Evolutionary conservation across 371 early-diverging fungal species (phyloP), one percentile per base, ranked within the genome.

Genomic region (Encephalitozoon romaleae): DNA sequence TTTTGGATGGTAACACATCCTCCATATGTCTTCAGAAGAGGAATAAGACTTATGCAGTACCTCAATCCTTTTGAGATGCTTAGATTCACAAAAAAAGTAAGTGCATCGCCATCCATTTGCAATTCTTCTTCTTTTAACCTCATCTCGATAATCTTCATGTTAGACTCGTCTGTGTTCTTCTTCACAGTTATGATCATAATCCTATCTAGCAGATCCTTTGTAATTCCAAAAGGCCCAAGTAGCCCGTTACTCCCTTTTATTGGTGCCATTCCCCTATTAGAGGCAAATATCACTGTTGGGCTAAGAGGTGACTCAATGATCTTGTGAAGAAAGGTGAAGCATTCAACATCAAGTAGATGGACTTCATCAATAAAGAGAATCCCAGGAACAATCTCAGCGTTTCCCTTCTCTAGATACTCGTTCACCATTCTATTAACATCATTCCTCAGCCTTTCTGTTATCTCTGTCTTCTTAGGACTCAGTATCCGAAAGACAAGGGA

Each of bases 341-440:
- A 76, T 47, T 70, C 67, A 25, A 72, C 21, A 67, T 81, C 82
- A 23, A 81, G 67, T 30, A 78, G 23, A 59, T 81, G 71, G 25
- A 76, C 74, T 51, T 81, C 78, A 30, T 81, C 82, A 39, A 81
- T 78, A 71, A 78, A 74, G 34, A 81, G 64, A n/a, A 81, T 72
- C 12, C 82, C 82, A 15, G 72, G 70, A 11, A 70, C 51, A 23
- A 82, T 49, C 41, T 82, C 82, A 25, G 79, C 77, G 30, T 63
- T 42, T 0, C 78, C 77, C 8, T 26, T 70, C 23, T 59, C 66
- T 34, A 81, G 9, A 38, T 76, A 69, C 9, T 42, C 30, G 39
- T 64, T 53, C 54, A 82, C 65, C 66, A 71, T 65, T 30, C 18
- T 38, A 59, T 82, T 70, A n/a, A 82, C 79, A 25, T 78, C 77